Percentiles rank a stretch among this genome's conserved stretches.
Evolutionary conservation across 306 rosid species (phyloP).

Genomic region (Quercus mongolica): DNA sequence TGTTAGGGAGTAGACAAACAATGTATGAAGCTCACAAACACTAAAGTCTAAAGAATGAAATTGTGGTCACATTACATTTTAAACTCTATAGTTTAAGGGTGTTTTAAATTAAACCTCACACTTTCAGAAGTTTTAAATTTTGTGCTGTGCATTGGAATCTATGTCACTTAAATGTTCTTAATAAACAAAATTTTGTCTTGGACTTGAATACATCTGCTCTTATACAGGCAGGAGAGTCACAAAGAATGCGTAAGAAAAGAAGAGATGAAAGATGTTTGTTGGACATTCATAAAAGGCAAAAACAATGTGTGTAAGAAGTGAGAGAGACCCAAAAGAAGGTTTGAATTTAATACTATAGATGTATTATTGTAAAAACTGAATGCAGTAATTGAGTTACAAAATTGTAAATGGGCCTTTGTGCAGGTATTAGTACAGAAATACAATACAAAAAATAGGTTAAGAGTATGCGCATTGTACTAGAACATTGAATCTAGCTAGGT

Average conservation of each 20-base stretch:
- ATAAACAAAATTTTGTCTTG: background rate
- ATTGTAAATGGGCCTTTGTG: too few relatives aligned
- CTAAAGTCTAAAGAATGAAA: too few relatives aligned
- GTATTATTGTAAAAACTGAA: background rate
- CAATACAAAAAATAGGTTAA: too few relatives aligned
- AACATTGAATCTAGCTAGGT: too few relatives aligned
- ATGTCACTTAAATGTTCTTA: background rate
- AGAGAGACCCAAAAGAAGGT: conserved; percentile 94
- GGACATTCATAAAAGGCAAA: conserved; percentile 72
- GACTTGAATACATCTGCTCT: background rate
- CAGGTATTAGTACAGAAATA: too few relatives aligned
- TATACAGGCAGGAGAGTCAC: conserved; percentile 80
- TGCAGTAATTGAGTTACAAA: too few relatives aligned
- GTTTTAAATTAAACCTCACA: background rate
- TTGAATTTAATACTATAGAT: conserved; percentile 15
- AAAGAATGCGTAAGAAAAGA: conserved; percentile 71
- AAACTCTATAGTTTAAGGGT: too few relatives aligned
- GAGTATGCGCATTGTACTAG: too few relatives aligned
- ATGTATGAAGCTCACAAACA: too few relatives aligned
- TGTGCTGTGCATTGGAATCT: background rate
- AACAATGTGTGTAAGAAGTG: conserved; percentile 78
- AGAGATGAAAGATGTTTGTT: conserved; percentile 65
- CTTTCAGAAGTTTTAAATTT: background rate
- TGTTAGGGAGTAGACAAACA: too few relatives aligned
- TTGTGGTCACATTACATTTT: too few relatives aligned